Evolutionary conservation across 768 basidiomycete species (phyloP).

Genomic region (Sarcodon sp.): DNA sequence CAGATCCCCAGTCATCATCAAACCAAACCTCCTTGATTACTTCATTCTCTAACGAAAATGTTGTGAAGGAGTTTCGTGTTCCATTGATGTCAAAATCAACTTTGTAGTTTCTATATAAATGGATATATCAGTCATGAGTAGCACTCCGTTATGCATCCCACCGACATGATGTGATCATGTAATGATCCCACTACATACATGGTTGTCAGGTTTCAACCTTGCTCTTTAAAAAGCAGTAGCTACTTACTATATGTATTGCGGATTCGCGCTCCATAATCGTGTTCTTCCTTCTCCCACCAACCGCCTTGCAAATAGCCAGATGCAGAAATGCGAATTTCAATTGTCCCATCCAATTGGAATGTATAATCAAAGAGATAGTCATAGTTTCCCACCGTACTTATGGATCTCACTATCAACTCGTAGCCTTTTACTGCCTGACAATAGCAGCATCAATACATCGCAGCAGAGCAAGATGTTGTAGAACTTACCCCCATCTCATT

Average conservation of each 20-base stretch:
- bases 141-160: too few species aligned
- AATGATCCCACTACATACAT: constrained; percentile 39
- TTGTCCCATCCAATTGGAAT: constrained; percentile 53
- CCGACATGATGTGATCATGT: constrained; percentile 47
- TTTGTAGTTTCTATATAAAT: constrained; percentile 9
- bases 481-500: constrained; percentile 34
- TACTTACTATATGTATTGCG: constrained; percentile 39
- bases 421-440: constrained; percentile 39
- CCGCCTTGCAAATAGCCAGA: constrained; percentile 60
- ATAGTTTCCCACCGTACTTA: constrained; percentile 52
- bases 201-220: not conserved
- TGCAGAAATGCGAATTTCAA: constrained; percentile 56
- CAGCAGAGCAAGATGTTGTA: too few species aligned
- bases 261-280: constrained; percentile 40
- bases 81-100: constrained; percentile 58
- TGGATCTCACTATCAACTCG: constrained; percentile 39
- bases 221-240: not conserved
- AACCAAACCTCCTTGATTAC: constrained; percentile 40
- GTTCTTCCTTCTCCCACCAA: constrained; percentile 38
- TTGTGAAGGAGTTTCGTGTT: constrained; percentile 40
- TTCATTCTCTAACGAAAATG: constrained; percentile 36
- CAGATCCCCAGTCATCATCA: constrained; percentile 40
- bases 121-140: too few species aligned
- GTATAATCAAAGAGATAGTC: constrained; percentile 59
- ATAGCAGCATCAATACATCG: too few species aligned